Conservation (phyloP, 371 early-diverging fungal genomes). For the Lichtheimia corymbifera region DNA sequence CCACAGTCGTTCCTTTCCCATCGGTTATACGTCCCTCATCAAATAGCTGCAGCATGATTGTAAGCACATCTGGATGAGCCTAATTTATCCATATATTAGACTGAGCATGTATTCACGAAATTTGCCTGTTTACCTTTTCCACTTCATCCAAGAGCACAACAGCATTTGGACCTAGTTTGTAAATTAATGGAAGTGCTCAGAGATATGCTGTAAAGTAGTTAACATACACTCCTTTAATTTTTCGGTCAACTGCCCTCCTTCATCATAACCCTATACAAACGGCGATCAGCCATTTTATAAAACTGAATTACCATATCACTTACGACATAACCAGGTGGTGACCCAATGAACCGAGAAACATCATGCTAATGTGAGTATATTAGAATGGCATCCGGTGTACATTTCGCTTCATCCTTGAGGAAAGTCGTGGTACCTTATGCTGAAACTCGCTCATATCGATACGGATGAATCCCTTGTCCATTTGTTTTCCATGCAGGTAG, state of each 20-base stretch:
- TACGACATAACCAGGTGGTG: constrained; percentile 71
- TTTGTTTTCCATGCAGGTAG: constrained; percentile 48
- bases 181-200: not conserved
- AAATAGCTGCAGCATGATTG: constrained; percentile 67
- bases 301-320: constrained; percentile 7
- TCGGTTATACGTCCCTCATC: constrained; percentile 77
- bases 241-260: constrained; percentile 72
- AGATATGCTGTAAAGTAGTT: not conserved
- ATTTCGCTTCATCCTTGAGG: not conserved
- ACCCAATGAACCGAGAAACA: constrained; percentile 69
- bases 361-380: constrained; percentile 47
- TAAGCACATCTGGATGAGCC: constrained; percentile 70
- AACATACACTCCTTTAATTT: constrained; percentile 60
- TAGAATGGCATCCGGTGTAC: not conserved
- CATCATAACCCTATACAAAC: constrained; percentile 55
- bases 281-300: not conserved
- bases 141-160: constrained; percentile 62
- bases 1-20: constrained; percentile 65
- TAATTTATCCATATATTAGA: constrained; percentile 1
- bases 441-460: constrained; percentile 76
- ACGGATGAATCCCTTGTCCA: constrained; percentile 60
- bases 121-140: constrained; percentile 44
- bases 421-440: constrained; percentile 29
- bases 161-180: constrained; percentile 54
- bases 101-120: not conserved